Conservation (phyloP, 345 rosid species). For the Theobroma cacao region DNA sequence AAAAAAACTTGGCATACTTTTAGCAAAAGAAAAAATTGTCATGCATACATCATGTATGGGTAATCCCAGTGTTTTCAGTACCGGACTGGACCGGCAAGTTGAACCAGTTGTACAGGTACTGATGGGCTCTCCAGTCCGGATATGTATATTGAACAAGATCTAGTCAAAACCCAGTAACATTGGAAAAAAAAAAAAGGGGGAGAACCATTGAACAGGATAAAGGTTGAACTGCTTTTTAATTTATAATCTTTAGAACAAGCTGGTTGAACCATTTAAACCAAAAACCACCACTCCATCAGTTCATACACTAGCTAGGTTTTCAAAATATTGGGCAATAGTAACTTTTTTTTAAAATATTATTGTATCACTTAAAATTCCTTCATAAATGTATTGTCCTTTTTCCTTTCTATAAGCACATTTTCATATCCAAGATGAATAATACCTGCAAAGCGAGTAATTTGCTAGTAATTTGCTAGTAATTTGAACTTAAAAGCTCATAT, state of each 20-base stretch:
- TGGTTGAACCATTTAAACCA: background rate
- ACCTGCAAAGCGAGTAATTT: too few relatives aligned
- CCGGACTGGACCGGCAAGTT: background rate
- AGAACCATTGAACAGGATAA: background rate
- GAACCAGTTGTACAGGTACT: background rate
- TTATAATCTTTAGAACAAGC: background rate
- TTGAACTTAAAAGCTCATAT: too few relatives aligned
- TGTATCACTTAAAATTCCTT: background rate
- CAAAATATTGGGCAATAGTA: background rate
- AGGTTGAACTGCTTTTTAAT: background rate
- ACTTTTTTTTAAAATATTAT: background rate
- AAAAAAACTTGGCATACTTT: background rate
- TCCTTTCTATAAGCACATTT: background rate
- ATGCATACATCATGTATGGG: background rate
- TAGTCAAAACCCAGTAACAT: conserved; percentile 43
- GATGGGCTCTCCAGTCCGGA: background rate
- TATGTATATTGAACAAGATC: background rate
- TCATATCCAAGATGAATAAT: too few relatives aligned
- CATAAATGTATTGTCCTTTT: background rate
- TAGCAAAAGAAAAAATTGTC: background rate
- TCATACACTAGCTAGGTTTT: background rate
- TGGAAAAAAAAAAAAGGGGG: background rate
- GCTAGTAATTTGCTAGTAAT: too few relatives aligned
- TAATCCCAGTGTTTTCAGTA: background rate
- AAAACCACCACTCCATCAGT: background rate